phyloP scores from a whole-genome alignment of 495 filamentous ascomycete species.

The Podospora conica region DNA sequence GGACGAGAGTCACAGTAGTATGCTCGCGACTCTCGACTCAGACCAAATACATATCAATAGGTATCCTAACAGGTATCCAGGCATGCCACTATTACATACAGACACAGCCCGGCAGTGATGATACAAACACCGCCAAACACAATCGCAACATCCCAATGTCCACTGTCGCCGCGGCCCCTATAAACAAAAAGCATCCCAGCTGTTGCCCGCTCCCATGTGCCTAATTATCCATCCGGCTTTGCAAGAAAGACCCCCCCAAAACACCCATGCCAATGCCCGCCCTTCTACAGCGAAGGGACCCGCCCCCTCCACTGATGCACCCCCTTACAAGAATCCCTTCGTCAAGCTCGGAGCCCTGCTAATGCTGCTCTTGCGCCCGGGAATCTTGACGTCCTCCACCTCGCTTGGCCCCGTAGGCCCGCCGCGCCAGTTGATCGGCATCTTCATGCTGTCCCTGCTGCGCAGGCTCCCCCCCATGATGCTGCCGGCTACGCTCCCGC shows the following conservation, averaged over 20 bases:
- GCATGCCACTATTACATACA: neutral
- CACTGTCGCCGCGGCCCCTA: neutral
- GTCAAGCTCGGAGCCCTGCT: slow-evolving; percentile 46
- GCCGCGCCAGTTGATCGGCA: slow-evolving; percentile 29
- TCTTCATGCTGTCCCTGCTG: slow-evolving; percentile 32
- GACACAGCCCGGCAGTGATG: neutral
- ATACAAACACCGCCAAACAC: neutral
- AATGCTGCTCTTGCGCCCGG: slow-evolving; percentile 51
- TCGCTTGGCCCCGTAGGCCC: slow-evolving; percentile 2
- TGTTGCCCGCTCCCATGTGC: neutral
- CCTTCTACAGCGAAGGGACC: too few species aligned
- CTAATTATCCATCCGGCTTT: neutral
- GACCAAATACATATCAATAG: neutral
- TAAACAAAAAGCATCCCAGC: neutral
- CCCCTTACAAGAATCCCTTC: slow-evolving; percentile 48
- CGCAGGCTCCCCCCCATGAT: slow-evolving; percentile 29
- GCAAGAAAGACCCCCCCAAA: neutral
- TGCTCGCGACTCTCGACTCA: too few species aligned
- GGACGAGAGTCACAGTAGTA: too few species aligned
- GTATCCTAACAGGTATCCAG: neutral
- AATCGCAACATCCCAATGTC: neutral
- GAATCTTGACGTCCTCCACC: slow-evolving; percentile 43
- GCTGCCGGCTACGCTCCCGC: slow-evolving; percentile 20
- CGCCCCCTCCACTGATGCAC: neutral
- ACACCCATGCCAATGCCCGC: neutral